Evolutionary conservation across 78 protist species (phyloP), one percentile per base, ranked within the genome.

Genomic region (Isochrysis galbana): DNA sequence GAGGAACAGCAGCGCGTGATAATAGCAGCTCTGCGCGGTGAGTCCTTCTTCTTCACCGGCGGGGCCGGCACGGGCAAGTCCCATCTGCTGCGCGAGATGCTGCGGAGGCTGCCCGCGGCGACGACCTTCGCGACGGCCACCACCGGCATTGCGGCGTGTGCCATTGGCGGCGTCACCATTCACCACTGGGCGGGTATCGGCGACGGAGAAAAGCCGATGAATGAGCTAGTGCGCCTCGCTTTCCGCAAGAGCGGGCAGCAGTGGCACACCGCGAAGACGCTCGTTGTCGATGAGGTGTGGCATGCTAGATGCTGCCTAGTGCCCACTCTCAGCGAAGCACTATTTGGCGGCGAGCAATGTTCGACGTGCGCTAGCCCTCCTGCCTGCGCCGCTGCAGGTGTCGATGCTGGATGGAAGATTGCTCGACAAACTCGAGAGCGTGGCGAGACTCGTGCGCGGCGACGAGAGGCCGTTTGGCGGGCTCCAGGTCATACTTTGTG

Each of bases 261-360:
- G 67, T 95, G 98, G 98, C 5, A 84, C n/a, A 10, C 26, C 5
- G 29, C 89, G 1, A 95, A 91, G 39, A 91, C 55, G 7, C 91
- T 97, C 39, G 89, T 97, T 51, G 91, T 97, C 38, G 98, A 97
- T 69, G 98, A 97, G 74, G 93, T 97, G 29, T 96, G n/a, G n/a
- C n/a, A n/a, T n/a, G n/a, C n/a, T n/a, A n/a, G n/a, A n/a, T n/a
- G n/a, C n/a, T n/a, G n/a, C n/a, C n/a, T n/a, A n/a, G n/a, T n/a
- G n/a, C n/a, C n/a, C n/a, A n/a, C n/a, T n/a, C n/a, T n/a, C n/a
- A n/a, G n/a, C n/a, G n/a, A n/a, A n/a, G n/a, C n/a, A n/a, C n/a
- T n/a, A n/a, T n/a, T n/a, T n/a, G n/a, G n/a, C n/a, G n/a, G n/a
- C n/a, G n/a, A n/a, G n/a, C n/a, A n/a, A n/a, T n/a, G n/a, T n/a